Conservation (phyloP, 345 rosid genomes). For the Arabidopsis arenosa region DNA sequence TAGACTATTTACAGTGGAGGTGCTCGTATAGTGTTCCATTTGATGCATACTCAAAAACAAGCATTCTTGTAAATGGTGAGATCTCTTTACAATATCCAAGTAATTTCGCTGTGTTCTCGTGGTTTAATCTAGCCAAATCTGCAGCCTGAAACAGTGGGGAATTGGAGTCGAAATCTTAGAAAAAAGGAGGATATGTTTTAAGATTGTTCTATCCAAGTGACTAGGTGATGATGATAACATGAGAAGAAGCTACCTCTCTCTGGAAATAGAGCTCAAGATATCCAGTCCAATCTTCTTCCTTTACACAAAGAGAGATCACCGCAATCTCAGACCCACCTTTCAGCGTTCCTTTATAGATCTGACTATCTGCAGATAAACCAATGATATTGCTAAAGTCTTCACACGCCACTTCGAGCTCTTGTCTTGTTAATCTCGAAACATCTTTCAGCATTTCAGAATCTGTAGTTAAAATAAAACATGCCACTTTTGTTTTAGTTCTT, state of each 20-base stretch:
- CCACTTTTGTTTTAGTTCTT: conserved; percentile 15
- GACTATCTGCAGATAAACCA: conserved; percentile 91
- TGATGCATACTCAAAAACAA: conserved; percentile 93
- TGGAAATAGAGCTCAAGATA: conserved; percentile 93
- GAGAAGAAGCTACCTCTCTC: conserved; percentile 68
- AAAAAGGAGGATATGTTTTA: conserved; percentile 17
- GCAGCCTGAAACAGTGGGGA: conserved; percentile 69
- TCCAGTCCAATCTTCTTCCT: conserved; percentile 93
- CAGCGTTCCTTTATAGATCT: conserved; percentile 88
- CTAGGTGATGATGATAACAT: neutral
- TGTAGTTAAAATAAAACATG: conserved; percentile 39
- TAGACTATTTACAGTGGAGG: conserved; percentile 80
- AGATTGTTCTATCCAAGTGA: conserved; percentile 3
- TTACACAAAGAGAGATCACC: conserved; percentile 82
- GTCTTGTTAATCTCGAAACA: conserved; percentile 80
- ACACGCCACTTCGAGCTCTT: conserved; percentile 97
- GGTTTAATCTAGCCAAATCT: conserved; percentile 90
- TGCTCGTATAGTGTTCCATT: conserved; percentile 95
- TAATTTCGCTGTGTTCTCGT: conserved; percentile 76
- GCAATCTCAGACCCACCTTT: conserved; percentile 97
- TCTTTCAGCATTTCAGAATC: conserved; percentile 89
- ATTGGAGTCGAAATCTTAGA: conserved; percentile 26
- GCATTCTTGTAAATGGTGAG: conserved; percentile 87
- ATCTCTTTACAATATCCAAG: conserved; percentile 91
- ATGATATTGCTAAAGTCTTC: conserved; percentile 99